Evolutionary conservation across 805 yeast genomes (phyloP).

Genomic region (Maudiozyma serrabonitensis): DNA sequence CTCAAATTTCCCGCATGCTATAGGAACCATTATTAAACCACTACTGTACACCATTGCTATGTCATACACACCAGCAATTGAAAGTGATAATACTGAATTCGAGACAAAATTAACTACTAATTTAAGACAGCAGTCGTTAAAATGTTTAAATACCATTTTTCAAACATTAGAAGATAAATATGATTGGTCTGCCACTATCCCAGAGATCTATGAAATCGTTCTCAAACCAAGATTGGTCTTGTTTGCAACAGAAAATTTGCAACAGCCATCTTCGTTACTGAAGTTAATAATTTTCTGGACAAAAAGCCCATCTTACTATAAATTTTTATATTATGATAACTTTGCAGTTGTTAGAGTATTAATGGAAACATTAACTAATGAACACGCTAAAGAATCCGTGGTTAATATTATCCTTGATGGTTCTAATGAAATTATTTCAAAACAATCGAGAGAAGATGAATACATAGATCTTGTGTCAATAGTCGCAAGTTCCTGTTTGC

Average conservation of each 20-base stretch:
- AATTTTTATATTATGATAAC: slow-evolving; percentile 48
- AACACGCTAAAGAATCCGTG: slow-evolving; percentile 60
- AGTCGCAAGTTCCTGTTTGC: slow-evolving; percentile 48
- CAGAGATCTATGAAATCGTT: slow-evolving; percentile 41
- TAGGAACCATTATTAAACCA: slow-evolving; percentile 46
- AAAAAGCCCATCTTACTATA: slow-evolving; percentile 34
- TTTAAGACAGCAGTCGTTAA: slow-evolving; percentile 60
- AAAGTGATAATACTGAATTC: slow-evolving; percentile 11
- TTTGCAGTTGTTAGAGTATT: slow-evolving; percentile 46
- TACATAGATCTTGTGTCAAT: slow-evolving; percentile 43
- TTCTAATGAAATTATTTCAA: slow-evolving; percentile 36
- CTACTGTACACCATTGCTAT: slow-evolving; percentile 44
- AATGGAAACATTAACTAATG: slow-evolving; percentile 42
- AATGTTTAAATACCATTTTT: slow-evolving; percentile 50
- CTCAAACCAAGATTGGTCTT: slow-evolving; percentile 54
- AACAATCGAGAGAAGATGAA: slow-evolving; percentile 34
- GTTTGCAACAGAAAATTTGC: slow-evolving; percentile 71
- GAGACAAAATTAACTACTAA: slow-evolving; percentile 41
- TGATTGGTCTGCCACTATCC: slow-evolving; percentile 48
- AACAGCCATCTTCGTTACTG: slow-evolving; percentile 73
- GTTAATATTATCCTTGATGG: slow-evolving; percentile 46
- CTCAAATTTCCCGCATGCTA: slow-evolving; percentile 38
- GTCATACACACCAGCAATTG: slow-evolving; percentile 38
- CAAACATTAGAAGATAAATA: slow-evolving; percentile 39
- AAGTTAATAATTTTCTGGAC: slow-evolving; percentile 55